phyloP scores from a whole-genome alignment of 1,284 basidiomycete genomes.

The Ceratobasidium sp. region DNA sequence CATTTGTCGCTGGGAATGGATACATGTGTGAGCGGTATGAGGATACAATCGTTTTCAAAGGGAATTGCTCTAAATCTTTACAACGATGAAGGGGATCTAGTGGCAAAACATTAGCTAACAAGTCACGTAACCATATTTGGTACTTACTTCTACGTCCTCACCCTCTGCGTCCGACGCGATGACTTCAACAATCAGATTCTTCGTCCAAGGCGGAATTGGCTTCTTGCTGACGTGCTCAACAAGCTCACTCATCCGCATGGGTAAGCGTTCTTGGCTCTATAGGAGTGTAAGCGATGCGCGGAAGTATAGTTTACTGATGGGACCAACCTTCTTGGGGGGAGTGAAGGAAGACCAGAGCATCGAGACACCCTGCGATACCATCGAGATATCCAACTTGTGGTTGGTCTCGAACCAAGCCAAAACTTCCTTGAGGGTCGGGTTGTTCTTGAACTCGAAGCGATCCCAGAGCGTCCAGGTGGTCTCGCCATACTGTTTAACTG shows the following conservation, averaged over 20 bases:
- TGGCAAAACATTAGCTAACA: conserved; percentile 6
- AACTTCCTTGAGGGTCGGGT: conserved; percentile 91
- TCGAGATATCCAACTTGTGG: conserved; percentile 89
- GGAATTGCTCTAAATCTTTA: conserved; percentile 45
- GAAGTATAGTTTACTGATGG: conserved; percentile 4
- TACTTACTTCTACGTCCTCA: conserved; percentile 82
- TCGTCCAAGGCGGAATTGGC: conserved; percentile 80
- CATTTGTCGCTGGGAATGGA: conserved; percentile 16
- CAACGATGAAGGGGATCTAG: conserved; percentile 77
- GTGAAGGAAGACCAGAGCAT: conserved; percentile 98
- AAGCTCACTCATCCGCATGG: conserved; percentile 90
- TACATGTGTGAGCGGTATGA: conserved; percentile 7
- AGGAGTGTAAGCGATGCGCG: not conserved
- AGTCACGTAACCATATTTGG: not conserved
- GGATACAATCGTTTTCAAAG: conserved; percentile 8
- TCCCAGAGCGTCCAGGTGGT: conserved; percentile 99
- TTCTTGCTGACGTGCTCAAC: conserved; percentile 96
- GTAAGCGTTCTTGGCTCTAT: conserved; percentile 86
- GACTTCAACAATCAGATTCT: conserved; percentile 90
- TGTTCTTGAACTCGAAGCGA: conserved; percentile 90
- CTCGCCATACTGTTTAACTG: conserved; percentile 67
- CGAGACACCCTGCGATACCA: conserved; percentile 97
- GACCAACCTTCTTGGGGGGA: conserved; percentile 84
- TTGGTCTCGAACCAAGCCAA: conserved; percentile 85
- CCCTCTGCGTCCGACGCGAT: conserved; percentile 92